Evolutionary conservation across 2,329 filamentous ascomycete species (phyloP).

Genomic region (Curvularia sp.): DNA sequence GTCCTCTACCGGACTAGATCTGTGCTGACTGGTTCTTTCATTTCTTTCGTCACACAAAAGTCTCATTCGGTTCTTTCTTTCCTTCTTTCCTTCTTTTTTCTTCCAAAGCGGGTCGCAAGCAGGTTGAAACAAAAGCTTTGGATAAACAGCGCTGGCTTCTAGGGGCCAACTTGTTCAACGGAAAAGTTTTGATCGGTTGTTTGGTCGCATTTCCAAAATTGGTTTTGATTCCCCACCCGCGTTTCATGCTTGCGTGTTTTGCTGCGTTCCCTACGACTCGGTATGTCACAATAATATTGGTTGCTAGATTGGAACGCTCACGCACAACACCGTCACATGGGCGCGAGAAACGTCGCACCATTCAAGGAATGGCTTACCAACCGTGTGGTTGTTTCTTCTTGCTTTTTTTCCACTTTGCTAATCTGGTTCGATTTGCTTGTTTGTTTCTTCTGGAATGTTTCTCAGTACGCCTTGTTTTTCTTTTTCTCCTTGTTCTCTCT

Average conservation of each 20-base stretch:
- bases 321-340: constrained; percentile 43
- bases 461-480: background rate
- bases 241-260: constrained; percentile 33
- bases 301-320: constrained; percentile 50
- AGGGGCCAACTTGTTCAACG: constrained; percentile 11
- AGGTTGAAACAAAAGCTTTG: constrained; percentile 28
- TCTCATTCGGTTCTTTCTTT: constrained; percentile 6
- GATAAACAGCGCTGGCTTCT: constrained; percentile 14
- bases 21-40: constrained; percentile 21
- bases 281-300: constrained; percentile 47
- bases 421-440: constrained; percentile 7
- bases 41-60: constrained; percentile 4
- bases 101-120: constrained; percentile 5
- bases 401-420: constrained; percentile 7
- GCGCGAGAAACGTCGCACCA: constrained; percentile 26
- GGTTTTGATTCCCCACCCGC: constrained; percentile 34
- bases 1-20: constrained; percentile 5
- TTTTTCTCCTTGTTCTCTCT: constrained; percentile 9
- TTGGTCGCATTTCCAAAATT: constrained; percentile 25
- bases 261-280: constrained; percentile 39
- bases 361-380: constrained; percentile 24
- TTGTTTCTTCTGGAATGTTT: constrained; percentile 9
- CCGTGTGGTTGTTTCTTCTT: constrained; percentile 22
- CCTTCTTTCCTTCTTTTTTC: constrained; percentile 1
- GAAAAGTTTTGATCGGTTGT: constrained; percentile 29